Base-by-base conservation (phyloP, 1,139 yeast genomes). In the Nadsonia starkeyi-henricii region DNA sequence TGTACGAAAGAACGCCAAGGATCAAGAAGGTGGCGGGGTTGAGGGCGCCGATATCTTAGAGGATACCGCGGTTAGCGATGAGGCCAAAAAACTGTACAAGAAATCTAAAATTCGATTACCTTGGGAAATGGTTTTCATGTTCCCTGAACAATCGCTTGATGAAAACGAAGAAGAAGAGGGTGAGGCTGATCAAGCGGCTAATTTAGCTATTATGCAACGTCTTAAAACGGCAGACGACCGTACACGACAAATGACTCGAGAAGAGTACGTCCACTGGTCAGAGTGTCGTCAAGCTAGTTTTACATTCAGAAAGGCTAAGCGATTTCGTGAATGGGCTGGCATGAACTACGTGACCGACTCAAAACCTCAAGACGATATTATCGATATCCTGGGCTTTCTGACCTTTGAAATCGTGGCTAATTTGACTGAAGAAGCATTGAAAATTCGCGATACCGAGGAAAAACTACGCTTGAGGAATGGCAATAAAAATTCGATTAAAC, bases 281-380 rank as follows among this genome's bases (percentile, higher is more conserved):
- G 99, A 91, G 62, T 91, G 98, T 67, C 77, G 99, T 55, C 98
- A 91, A 63, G 98, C 98, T 1, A 81, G 94, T 50, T 93, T 91
- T 62, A 93, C 98, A 0, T 91, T 88, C 60, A 74, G 97, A 58
- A 91, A 93, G 63, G 85, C 85, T 18, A 86, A 89, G 62, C 71
- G 96, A 59, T 91, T 91, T 62, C 75, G 94, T 60, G 99, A 91
- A 61, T 91, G 98, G 98, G 93, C 95, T 7, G 95, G 93, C 19
- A 78, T 91, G 47, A 68, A 86, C 0, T 83, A 79, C 50, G 67
- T 93, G 45, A 83, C 95, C 19, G 98, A 93, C 54, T 78, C 93
- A 20, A 78, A 93, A 58, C 96, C 97, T 2, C 85, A 85, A 60
- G 98, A 91, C 65, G 99, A 91, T 70, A 96, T 91, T 28, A 81